Percentiles rank a stretch among this genome's conserved stretches.
Evolutionary conservation across 495 filamentous ascomycete species (phyloP).

Genomic region (Neurospora intermedia): DNA sequence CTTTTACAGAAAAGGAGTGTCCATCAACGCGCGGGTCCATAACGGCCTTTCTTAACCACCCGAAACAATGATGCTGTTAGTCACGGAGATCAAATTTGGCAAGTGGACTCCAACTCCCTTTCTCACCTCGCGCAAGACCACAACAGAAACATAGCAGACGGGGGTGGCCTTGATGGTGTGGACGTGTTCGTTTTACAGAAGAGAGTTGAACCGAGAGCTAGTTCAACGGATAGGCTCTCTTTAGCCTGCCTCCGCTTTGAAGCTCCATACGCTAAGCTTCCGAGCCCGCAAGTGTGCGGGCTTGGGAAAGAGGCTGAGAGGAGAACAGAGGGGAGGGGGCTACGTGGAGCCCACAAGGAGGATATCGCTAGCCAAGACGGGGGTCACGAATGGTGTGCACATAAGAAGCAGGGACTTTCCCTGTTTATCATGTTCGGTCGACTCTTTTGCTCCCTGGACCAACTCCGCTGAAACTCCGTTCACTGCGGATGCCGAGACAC

Average conservation of each 20-base stretch:
- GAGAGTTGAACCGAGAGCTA: neutral
- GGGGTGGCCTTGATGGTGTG: neutral
- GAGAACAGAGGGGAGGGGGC: neutral
- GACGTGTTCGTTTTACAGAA: neutral
- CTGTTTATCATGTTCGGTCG: neutral
- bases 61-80: neutral
- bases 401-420: neutral
- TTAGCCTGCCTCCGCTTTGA: neutral
- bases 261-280: neutral
- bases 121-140: neutral
- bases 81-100: neutral
- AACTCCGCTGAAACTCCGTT: conserved; percentile 1
- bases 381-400: neutral
- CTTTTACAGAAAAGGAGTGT: neutral
- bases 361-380: neutral
- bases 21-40: neutral
- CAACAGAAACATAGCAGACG: neutral
- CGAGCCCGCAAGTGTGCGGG: neutral
- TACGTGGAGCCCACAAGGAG: neutral
- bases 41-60: neutral
- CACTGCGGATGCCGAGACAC: neutral
- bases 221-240: neutral
- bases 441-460: neutral
- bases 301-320: neutral
- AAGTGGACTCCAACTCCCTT: neutral